Evolutionary conservation across 1,139 yeast genomes (phyloP), one percentile per base, ranked within the genome.

Genomic region (Diutina siamensis): DNA sequence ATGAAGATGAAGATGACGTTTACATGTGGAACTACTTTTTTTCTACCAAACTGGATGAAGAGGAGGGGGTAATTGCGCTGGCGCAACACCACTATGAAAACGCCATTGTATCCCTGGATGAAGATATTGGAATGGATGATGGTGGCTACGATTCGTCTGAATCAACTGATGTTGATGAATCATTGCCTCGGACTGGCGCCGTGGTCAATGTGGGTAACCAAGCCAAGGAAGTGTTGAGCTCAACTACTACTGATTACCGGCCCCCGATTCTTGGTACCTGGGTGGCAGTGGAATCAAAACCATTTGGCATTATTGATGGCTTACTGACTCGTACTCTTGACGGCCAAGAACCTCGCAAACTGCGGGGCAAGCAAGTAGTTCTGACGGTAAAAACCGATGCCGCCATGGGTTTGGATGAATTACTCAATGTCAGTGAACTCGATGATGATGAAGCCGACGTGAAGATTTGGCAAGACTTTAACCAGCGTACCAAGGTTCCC

Each of bases 201-300:
- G 69, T 74, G 47, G 71, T 68, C 46, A 68, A 63, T 41, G 63
- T 79, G 33, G 94, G 88, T 1, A 78, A 87, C 8, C 80, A 83
- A 53, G 89, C 92, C 2, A 88, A 92, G 52, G 97, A 92, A 60
- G 87, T 92, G 12, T 72, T 92, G 19, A 83, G 95, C 8, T 82
- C 94, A 1, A 83, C 88, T 46, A 80, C 83, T 7, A 81, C 85
- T 27, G 89, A 89, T 48, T 80, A 89, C 50, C 68, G 95, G 47
- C 97, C 97, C 2, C 98, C 98, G 1, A 76, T 86, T 22, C 68
- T 92, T 48, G 97, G 97, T 0, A 83, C 95, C 1, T 92, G 97
- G 95, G 78, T 82, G 13, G 84, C 95, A 25, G 60, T 74, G 4
- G 85, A 80, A 49, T 75, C 76, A 46, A 80, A 86, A 54, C 97